Evolutionary conservation across 1,284 basidiomycete species (phyloP), one percentile per base, ranked within the genome.

Genomic region (Anthracocystis walkeri): DNA sequence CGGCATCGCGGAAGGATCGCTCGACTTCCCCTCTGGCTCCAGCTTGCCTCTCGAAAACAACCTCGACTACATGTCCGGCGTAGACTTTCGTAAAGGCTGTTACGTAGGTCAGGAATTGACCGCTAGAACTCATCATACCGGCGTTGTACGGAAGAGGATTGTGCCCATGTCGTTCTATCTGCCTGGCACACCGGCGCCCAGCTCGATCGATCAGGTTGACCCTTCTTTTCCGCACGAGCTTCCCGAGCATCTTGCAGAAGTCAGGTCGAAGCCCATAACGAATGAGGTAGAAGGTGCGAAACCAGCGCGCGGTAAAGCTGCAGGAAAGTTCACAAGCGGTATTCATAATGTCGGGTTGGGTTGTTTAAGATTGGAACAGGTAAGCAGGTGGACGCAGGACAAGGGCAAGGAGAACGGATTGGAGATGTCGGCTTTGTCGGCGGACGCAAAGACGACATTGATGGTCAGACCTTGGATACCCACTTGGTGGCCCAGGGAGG

Each of bases 91-190:
- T 53, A 99, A 99, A 87, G 97, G 97, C 7, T 99, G 97, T 85
- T 99, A 98, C 83, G 91, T 99, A 2, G 97, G 97, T 3, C 97
- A 99, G 87, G 97, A 99, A 82, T 87, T 99, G 44, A 98, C 96
- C 0, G 95, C 97, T 2, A 90, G 97, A 31, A 98, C 96, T 23
- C 96, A 97, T 85, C 94, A 97, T 84, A 97, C 93, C 1, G 97
- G 97, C 7, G 90, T 93, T 16, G 88, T 97, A 27, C 89, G 97
- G 63, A 99, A 99, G 86, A 91, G 97, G 20, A 92, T 96, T 50
- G 87, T 96, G 8, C 95, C 95, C 3, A 89, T 97, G 1, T 25
- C 44, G 2, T 56, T 85, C 45, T 77, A 79, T 42, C 56, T 40
- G 6, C 46, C 58, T 2, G 56, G 40, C 33, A 56, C 58, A 3